Evolutionary conservation across 2,329 filamentous ascomycete species (phyloP).

Genomic region (Pseudonectria foliicola): DNA sequence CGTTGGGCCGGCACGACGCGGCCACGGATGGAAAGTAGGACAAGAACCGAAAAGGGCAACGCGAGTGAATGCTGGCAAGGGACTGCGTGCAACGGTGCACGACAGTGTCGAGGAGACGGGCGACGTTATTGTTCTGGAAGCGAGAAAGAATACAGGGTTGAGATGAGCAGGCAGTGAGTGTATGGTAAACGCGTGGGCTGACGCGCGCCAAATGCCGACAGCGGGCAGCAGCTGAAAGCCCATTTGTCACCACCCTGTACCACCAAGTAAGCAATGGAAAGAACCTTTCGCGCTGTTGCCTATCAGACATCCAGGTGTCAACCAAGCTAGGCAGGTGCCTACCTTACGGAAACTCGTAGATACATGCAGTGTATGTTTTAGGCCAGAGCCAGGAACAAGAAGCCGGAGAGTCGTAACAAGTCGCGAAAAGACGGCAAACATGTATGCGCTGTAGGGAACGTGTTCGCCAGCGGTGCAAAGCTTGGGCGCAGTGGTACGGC

Average conservation of each 20-base stretch:
- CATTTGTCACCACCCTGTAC: not conserved
- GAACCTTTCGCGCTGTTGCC: too few species aligned
- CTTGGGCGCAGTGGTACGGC: too few species aligned
- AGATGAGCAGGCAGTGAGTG: conserved; percentile 13
- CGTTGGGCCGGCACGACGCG: conserved; percentile 1
- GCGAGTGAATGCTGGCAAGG: conserved; percentile 5
- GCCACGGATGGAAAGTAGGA: conserved; percentile 1
- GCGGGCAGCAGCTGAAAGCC: not conserved
- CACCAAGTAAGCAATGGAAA: not conserved
- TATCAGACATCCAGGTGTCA: too few species aligned
- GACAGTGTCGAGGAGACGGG: conserved; percentile 5
- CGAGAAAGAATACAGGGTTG: conserved; percentile 7
- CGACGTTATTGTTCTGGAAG: conserved; percentile 10
- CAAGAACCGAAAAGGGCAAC: not conserved
- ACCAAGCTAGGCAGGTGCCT: too few species aligned
- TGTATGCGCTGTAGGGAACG: too few species aligned
- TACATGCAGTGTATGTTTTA: too few species aligned
- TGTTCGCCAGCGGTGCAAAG: too few species aligned
- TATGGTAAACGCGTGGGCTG: conserved; percentile 14
- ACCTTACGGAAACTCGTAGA: too few species aligned
- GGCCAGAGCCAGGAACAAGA: too few species aligned
- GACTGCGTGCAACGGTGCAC: conserved; percentile 9
- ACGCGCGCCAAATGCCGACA: conserved; percentile 4
- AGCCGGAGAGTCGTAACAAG: too few species aligned
- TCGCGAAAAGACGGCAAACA: too few species aligned